phyloP scores from a whole-genome alignment of 2,329 filamentous ascomycete genomes.

The Talaromyces sp. region DNA sequence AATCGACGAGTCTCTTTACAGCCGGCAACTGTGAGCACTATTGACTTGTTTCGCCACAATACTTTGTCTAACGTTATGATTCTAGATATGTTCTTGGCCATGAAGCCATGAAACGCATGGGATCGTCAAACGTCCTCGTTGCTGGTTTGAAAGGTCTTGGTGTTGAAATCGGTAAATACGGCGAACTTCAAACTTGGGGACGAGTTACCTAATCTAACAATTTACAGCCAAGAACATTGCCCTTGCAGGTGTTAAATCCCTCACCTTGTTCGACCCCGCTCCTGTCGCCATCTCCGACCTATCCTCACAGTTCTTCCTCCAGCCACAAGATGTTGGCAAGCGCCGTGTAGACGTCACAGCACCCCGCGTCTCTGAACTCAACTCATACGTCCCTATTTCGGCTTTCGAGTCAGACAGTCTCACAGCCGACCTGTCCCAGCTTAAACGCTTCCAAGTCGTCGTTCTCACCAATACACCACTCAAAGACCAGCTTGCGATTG shows the following conservation, averaged over 20 bases:
- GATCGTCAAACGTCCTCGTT: slow-evolving; percentile 88
- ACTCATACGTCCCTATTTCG: slow-evolving; percentile 88
- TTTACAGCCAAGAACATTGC: slow-evolving; percentile 87
- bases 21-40: slow-evolving; percentile 52
- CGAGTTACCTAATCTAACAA: not conserved
- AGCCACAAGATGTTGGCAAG: slow-evolving; percentile 81
- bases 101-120: slow-evolving; percentile 97
- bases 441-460: slow-evolving; percentile 88
- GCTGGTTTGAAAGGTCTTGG: slow-evolving; percentile 89
- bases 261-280: slow-evolving; percentile 86
- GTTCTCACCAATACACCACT: slow-evolving; percentile 83
- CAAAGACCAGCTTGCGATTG: slow-evolving; percentile 73
- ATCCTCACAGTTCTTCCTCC: slow-evolving; percentile 96
- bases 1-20: slow-evolving; percentile 65
- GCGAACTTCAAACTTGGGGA: not conserved
- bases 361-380: slow-evolving; percentile 87
- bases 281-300: slow-evolving; percentile 81
- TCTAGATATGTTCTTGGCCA: slow-evolving; percentile 63
- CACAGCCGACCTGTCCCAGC: slow-evolving; percentile 68
- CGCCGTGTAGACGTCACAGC: slow-evolving; percentile 81
- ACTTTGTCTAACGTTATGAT: slow-evolving; percentile 11
- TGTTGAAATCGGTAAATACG: slow-evolving; percentile 68
- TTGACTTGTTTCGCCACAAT: not conserved
- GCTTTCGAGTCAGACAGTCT: slow-evolving; percentile 64
- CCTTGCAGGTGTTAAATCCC: slow-evolving; percentile 93